phyloP scores from a whole-genome alignment of 2,329 filamentous ascomycete genomes.

The Zymoseptoria ardabiliae region DNA sequence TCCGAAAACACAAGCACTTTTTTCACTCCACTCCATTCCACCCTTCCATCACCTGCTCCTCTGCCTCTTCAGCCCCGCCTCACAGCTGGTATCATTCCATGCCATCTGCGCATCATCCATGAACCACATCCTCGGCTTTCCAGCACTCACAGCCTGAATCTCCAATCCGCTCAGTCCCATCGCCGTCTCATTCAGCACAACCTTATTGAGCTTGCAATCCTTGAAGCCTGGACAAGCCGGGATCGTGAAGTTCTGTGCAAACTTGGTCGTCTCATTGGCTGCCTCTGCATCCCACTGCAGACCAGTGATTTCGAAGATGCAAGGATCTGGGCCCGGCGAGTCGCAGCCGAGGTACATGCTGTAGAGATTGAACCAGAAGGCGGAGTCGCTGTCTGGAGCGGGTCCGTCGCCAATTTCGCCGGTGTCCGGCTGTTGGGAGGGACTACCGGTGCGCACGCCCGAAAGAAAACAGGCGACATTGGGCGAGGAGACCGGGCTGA shows the following conservation, averaged over 20 bases:
- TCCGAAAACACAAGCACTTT: background rate
- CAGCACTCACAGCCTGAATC: conserved; percentile 39
- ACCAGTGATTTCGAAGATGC: conserved; percentile 40
- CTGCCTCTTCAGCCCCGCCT: conserved; percentile 55
- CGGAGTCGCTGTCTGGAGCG: conserved; percentile 32
- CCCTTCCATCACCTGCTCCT: conserved; percentile 2
- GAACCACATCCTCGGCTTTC: conserved; percentile 35
- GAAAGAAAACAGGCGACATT: conserved; percentile 42
- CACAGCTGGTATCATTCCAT: conserved; percentile 46
- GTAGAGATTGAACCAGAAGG: conserved; percentile 46
- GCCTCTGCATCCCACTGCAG: conserved; percentile 34
- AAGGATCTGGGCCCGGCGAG: conserved; percentile 33
- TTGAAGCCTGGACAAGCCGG: conserved; percentile 35
- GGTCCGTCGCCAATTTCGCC: conserved; percentile 44
- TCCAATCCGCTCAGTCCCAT: conserved; percentile 41
- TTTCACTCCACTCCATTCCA: background rate
- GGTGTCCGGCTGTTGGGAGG: conserved; percentile 23
- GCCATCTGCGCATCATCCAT: conserved; percentile 43
- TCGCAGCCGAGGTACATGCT: conserved; percentile 44
- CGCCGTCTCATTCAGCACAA: conserved; percentile 37
- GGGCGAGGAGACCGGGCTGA: conserved; percentile 38
- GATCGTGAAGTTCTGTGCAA: conserved; percentile 35
- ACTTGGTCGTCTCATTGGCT: conserved; percentile 30
- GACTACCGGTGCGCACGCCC: conserved; percentile 15
- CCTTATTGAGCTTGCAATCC: conserved; percentile 37